Base-by-base conservation (phyloP, 2,329 filamentous ascomycete genomes). In the Fusarium sp. region DNA sequence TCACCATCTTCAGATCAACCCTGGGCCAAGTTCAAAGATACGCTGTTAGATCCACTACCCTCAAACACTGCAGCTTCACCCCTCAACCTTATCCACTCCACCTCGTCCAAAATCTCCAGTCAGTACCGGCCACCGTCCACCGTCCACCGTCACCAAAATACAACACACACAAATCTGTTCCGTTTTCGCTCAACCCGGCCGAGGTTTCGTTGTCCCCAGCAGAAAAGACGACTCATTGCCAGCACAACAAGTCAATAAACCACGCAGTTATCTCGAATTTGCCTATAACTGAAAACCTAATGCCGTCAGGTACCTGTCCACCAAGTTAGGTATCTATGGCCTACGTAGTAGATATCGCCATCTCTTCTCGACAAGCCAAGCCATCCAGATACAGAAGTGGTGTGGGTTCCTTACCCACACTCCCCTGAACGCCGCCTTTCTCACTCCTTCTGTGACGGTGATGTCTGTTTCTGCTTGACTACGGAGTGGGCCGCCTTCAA, bases 401-500 rank as follows among this genome's bases (percentile, higher is more conserved):
- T 52, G 50, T 68, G 39, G 4, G 2, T 2, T 11, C 5, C 8
- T 36, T 64, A 64, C 2, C 13, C 3, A 7, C 41, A 68, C 65
- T 33, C 65, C 65, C 36, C n/a, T 14, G 35, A 25, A 15, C 56
- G 61, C 52, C 62, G 57, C 57, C 50, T 57, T 69, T 57, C 38
- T 53, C 50, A 68, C 65, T 64, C 57, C 53, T 68, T 68, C 58
- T 68, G 64, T 69, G 65, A 68, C 57, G 58, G 45, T 25, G 29
- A 63, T 68, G 65, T 68, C 46, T 57, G 35, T 52, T 55, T 67
- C 62, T 66, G 64, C 62, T 66, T 45, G 29, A 35, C 42, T 68
- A 46, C 65, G 65, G 65, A 69, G 65, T 57, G 57, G 49, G 65
- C 65, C 65, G 64, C 57, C 39, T 64, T 68, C 65, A 68, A 69